These are phyloP conservation scores for Diddensiella caesifluorescens DNA, from an alignment of 805 yeast genomes.

Conservation along the genomic window DNA sequence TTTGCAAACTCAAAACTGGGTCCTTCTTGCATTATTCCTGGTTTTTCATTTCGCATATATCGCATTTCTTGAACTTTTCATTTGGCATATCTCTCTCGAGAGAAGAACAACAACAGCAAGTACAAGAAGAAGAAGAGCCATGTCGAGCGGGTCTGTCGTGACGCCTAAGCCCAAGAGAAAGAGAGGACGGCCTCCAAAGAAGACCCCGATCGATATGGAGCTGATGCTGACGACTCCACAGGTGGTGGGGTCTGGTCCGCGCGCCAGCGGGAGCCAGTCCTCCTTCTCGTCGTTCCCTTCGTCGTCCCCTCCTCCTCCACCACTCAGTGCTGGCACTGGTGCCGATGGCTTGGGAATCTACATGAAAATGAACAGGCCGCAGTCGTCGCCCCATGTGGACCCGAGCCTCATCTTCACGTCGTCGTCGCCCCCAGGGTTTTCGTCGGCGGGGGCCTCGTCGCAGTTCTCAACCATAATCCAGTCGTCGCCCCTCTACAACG, in stretches of 20 bases:
- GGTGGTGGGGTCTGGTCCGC: slow-evolving; percentile 9
- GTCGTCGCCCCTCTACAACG: slow-evolving; percentile 22
- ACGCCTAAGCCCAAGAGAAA: slow-evolving; percentile 11
- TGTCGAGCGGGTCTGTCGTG: too few species aligned
- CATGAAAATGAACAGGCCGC: too few species aligned
- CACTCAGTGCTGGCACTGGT: slow-evolving; percentile 5
- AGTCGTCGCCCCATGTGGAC: slow-evolving; percentile 15
- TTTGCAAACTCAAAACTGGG: too few species aligned
- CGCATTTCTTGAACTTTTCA: too few species aligned
- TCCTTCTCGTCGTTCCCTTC: slow-evolving; percentile 11
- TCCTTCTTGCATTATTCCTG: too few species aligned
- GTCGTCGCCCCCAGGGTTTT: slow-evolving; percentile 5
- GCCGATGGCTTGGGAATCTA: slow-evolving; percentile 11
- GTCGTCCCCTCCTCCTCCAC: too few species aligned
- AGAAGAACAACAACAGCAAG: too few species aligned
- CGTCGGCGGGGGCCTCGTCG: neutral
- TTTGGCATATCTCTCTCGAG: too few species aligned
- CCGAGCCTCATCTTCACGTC: slow-evolving; percentile 14
- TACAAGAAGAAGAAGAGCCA: too few species aligned
- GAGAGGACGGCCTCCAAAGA: slow-evolving; percentile 24
- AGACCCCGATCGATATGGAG: slow-evolving; percentile 21
- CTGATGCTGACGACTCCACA: slow-evolving; percentile 19
- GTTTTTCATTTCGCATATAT: too few species aligned
- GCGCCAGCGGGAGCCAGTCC: neutral
- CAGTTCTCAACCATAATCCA: slow-evolving; percentile 18